phyloP scores from a whole-genome alignment of 2,329 filamentous ascomycete species.

The Aurifilum marmelostoma region DNA sequence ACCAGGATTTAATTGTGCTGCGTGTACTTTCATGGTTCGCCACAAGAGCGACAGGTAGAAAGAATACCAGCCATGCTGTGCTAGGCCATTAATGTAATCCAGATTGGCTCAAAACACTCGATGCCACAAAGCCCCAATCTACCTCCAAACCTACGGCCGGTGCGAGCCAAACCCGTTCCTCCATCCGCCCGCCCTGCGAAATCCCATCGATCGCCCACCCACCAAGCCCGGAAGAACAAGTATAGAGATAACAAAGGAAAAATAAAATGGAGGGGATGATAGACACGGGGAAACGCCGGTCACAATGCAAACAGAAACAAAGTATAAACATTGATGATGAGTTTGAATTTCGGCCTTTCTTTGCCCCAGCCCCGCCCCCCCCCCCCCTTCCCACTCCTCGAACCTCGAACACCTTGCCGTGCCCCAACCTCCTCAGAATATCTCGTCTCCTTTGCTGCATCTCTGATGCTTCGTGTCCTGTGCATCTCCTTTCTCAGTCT shows the following conservation, averaged over 20 bases:
- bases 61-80: neutral
- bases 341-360: neutral
- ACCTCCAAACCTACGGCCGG: neutral
- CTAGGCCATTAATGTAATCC: neutral
- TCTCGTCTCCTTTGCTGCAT: neutral
- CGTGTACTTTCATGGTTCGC: neutral
- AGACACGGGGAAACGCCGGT: neutral
- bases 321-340: neutral
- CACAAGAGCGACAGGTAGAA: neutral
- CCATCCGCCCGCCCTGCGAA: neutral
- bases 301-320: neutral
- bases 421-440: no score
- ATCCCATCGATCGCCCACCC: neutral
- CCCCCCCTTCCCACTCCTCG: no score
- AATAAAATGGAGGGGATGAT: neutral
- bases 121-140: neutral
- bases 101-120: neutral
- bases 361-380: neutral
- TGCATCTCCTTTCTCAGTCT: neutral
- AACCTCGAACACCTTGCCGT: no score
- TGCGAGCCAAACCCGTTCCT: neutral
- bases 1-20: neutral
- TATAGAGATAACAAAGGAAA: neutral
- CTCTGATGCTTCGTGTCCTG: conserved; percentile 4
- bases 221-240: neutral